phyloP scores from a whole-genome alignment of 805 yeast genomes.

The Sugiyamaella chiloensis region DNA sequence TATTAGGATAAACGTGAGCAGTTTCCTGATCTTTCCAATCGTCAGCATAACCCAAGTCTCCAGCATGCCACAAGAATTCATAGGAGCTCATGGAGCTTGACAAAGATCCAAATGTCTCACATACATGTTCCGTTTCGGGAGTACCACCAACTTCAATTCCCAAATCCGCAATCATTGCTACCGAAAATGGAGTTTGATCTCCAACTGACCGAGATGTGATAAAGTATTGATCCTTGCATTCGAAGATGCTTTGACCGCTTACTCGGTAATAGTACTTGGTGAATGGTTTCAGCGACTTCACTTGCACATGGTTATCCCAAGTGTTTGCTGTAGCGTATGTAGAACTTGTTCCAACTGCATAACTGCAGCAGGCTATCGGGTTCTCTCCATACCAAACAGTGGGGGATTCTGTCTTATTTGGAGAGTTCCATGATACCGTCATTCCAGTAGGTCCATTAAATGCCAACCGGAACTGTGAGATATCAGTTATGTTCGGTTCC shows the following conservation, averaged over 20 bases:
- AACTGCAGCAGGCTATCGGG: conserved; percentile 11
- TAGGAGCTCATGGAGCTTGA: conserved; percentile 14
- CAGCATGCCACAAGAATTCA: conserved; percentile 29
- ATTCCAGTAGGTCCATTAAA: conserved; percentile 17
- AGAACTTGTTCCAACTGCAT: conserved; percentile 16
- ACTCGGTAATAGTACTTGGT: conserved; percentile 29
- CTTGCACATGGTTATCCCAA: conserved; percentile 26
- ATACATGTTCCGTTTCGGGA: conserved; percentile 11
- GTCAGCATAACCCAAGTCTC: conserved; percentile 35
- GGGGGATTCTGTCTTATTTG: conserved; percentile 20
- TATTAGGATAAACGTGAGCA: conserved; percentile 4
- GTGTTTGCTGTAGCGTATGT: conserved; percentile 25
- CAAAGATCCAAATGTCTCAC: conserved; percentile 20
- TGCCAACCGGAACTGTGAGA: conserved; percentile 15
- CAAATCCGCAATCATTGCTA: conserved; percentile 20
- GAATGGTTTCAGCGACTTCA: conserved; percentile 24
- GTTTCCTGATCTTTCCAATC: conserved; percentile 29
- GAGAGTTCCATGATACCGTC: conserved; percentile 31
- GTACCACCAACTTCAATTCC: conserved; percentile 10
- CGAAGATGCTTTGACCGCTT: conserved; percentile 1
- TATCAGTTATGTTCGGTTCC: too few relatives aligned
- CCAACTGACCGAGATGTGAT: conserved; percentile 19
- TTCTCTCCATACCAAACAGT: conserved; percentile 26
- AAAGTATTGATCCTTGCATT: conserved; percentile 12
- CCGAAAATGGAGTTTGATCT: conserved; percentile 9